phyloP scores from a whole-genome alignment of 2,329 filamentous ascomycete genomes.

The Sordariomycetes sp. region DNA sequence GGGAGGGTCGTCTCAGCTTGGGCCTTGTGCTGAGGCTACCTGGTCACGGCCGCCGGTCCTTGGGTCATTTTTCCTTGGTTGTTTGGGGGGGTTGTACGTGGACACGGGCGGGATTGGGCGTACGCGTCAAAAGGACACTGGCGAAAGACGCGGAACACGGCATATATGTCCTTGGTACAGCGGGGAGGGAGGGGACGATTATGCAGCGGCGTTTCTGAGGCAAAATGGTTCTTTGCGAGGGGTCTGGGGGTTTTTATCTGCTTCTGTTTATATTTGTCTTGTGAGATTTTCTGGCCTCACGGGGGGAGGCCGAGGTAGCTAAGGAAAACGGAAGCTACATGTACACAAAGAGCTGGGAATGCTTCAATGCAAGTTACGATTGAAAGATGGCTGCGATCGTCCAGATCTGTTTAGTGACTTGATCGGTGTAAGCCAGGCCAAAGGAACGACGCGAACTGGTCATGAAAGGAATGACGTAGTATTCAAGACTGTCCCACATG shows the following conservation, averaged over 20 bases:
- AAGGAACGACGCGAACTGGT: not conserved
- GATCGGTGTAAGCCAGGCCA: not conserved
- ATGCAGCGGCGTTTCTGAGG: not conserved
- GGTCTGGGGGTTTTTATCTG: not conserved
- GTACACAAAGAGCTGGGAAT: constrained; percentile 2
- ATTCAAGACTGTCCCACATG: not conserved
- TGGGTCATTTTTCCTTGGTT: not conserved
- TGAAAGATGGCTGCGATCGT: not conserved
- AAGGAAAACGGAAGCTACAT: constrained; percentile 7
- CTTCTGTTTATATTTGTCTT: not conserved
- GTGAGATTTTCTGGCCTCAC: not conserved
- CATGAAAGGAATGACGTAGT: not conserved
- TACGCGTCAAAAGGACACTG: constrained; percentile 21
- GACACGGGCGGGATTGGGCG: constrained; percentile 23
- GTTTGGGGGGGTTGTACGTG: constrained; percentile 22
- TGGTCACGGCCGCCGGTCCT: not conserved
- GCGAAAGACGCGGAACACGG: not conserved
- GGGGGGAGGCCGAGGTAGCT: constrained; percentile 4
- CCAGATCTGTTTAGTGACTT: not conserved
- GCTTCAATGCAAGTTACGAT: not conserved
- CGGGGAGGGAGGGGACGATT: not conserved
- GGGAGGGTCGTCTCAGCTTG: not conserved
- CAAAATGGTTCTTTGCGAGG: not conserved
- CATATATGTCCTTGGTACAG: not conserved
- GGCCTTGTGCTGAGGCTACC: not conserved